A percentile compares a stretch with the other conserved stretches of the same genome.
These are phyloP conservation scores for Cicer bijugum DNA, from an alignment of 306 rosid species.

Conservation along the genomic window DNA sequence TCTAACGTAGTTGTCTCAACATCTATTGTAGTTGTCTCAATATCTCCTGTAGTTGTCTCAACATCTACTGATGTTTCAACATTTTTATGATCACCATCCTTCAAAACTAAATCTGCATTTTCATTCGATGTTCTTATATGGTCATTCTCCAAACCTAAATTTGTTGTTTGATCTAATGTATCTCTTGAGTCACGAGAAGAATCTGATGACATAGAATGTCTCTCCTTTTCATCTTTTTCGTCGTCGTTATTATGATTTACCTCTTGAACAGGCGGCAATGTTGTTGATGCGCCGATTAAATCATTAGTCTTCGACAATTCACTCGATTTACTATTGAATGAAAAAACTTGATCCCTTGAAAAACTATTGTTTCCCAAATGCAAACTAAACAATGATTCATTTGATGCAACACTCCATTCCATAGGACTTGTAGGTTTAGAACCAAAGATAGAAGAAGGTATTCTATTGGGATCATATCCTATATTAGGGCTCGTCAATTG, in stretches of 20 bases:
- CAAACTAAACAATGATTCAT: slow-evolving; percentile 75
- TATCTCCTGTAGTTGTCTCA: not conserved
- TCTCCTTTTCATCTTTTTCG: slow-evolving; percentile 20
- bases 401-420: slow-evolving; percentile 75
- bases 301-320: slow-evolving; percentile 52
- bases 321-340: slow-evolving; percentile 43
- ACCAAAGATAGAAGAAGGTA: slow-evolving; percentile 59
- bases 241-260: not conserved
- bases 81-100: slow-evolving; percentile 22
- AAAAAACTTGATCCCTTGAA: slow-evolving; percentile 51
- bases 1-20: not conserved
- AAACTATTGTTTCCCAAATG: slow-evolving; percentile 67
- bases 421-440: slow-evolving; percentile 48
- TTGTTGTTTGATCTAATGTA: not conserved
- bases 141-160: not conserved
- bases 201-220: slow-evolving; percentile 11
- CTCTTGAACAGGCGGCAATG: slow-evolving; percentile 41
- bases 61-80: slow-evolving; percentile 13
- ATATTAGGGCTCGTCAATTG: slow-evolving; percentile 25
- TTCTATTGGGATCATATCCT: slow-evolving; percentile 64
- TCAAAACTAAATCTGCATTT: not conserved
- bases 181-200: not conserved
- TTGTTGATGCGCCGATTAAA: not conserved
- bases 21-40: no score
- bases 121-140: not conserved